Base-by-base conservation (phyloP, 2,329 filamentous ascomycete species). In the Cordyceps cicadae region DNA sequence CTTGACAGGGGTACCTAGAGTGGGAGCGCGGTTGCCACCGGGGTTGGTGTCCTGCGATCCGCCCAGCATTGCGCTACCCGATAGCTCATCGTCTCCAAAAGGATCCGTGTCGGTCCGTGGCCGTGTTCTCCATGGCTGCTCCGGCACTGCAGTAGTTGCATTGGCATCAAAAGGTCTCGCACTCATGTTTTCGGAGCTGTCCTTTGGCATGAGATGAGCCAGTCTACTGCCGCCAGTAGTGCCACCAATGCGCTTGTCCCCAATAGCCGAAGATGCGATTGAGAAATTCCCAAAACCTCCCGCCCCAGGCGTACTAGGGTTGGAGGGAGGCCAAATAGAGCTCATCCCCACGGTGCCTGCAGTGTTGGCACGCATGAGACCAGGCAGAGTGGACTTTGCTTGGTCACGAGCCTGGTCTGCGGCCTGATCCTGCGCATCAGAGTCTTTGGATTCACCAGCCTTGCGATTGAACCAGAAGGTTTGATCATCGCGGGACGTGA, bases 261-360 rank as follows among this genome's bases (percentile, higher is more conserved):
- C 77, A 34, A 84, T 78, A 7, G 81, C 75, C 19, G 82, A 78
- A 34, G 83, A 74, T 53, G 76, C 74, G 57, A 95, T 73, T n/a
- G 89, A 87, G 72, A 97, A 97, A 68, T 87, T 94, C 12, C 93
- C 93, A 74, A 99, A 99, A 24, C 87, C 87, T 39, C 93, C 92
- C 7, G 87, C 82, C 66, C 89, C 85, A 14, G 84, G 82, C 49
- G 87, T 81, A 54, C 79, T 79, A 59, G 84, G 83, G 24, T 84
- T 80, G 15, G 83, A 71, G 4, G 73, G 67, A 21, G 73, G 71
- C 75, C 75, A 77, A 9, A 75, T 80, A 15, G 71, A 68, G 24
- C 76, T 77, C 64, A 82, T 78, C 4, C 71, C 75, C 1, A 76
- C 67, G 34, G 72, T 75, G n/a, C 79, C 78, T 7, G 76, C 74